Base-by-base conservation (phyloP, 2,329 filamentous ascomycete genomes). In the Aspergillus amoenus region DNA sequence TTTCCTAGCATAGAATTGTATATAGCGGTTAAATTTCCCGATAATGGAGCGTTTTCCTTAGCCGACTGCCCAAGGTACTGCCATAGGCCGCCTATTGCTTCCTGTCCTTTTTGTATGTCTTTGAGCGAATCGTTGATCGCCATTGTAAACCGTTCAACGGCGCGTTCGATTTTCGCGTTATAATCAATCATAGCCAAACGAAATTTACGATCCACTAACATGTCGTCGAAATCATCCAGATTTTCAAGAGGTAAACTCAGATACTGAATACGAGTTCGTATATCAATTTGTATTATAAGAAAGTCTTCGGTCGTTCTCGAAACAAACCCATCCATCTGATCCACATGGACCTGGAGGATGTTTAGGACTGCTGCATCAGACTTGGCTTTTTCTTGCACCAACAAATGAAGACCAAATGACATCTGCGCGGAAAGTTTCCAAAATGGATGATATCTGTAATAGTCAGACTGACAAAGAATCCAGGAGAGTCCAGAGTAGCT, bases 1-100 rank as follows among this genome's bases (percentile, higher is more conserved):
- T 97, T 97, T 34, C 91, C 90, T 68, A 89, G 88, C 93, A 97
- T 97, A 39, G 93, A 91, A 41, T 88, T 84, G 65, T 90, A 94
- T 18, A 96, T 91, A 46, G 90, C 87, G 37, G 83, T 81, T 21
- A 90, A 83, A 47, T 88, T 85, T 24, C 77, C 73, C 15, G 82
- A 77, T 51, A 81, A 76, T 55, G 85, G 82, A 72, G 84, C 85
- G 62, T 82, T 80, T 4, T 84, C 81, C 39, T 86, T 79, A 45
- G 84, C 82, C 59, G 95, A 83, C 34, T 84, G 79, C 5, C 82
- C 79, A 48, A 97, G 79, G 72, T 96, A 97, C 55, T 84, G 80
- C 55, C 87, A 87, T 52, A 97, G 88, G 53, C 91, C 88, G 56
- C 85, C 84, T 42, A 89, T 91, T 1, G 89, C 89, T 61, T 87